Percentiles rank a stretch among this genome's conserved stretches.
phyloP scores from a whole-genome alignment of 108 stramenopile genomes.

The Fistulifera solaris region DNA sequence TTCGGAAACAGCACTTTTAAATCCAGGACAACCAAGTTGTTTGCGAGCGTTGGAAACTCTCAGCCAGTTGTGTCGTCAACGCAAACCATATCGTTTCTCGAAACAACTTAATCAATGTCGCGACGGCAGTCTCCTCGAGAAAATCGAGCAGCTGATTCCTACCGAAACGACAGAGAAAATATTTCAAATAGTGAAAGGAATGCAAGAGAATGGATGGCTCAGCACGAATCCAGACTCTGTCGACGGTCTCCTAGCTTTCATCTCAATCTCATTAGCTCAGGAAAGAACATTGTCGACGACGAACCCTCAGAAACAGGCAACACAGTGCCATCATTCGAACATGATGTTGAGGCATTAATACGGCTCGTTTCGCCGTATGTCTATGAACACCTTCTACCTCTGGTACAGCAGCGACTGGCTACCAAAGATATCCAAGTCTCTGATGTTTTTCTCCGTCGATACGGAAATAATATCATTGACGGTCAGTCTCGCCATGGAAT shows the following conservation, averaged over 20 bases:
- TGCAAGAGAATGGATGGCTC: slow-evolving; percentile 36
- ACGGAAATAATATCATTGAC: slow-evolving; percentile 31
- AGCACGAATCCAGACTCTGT: slow-evolving; percentile 69
- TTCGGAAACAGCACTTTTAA: too few species aligned
- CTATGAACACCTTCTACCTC: slow-evolving; percentile 41
- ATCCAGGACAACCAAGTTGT: neutral
- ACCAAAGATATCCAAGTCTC: slow-evolving; percentile 35
- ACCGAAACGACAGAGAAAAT: slow-evolving; percentile 7
- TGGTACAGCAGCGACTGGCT: slow-evolving; percentile 17
- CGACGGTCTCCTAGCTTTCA: slow-evolving; percentile 69
- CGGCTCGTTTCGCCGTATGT: slow-evolving; percentile 35
- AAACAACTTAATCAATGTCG: neutral
- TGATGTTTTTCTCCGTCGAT: slow-evolving; percentile 63
- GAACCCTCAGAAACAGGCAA: slow-evolving; percentile 3
- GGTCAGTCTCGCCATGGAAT: slow-evolving; percentile 31
- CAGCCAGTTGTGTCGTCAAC: neutral
- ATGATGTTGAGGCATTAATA: slow-evolving; percentile 24
- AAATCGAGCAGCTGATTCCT: slow-evolving; percentile 16
- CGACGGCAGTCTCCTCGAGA: slow-evolving; percentile 11
- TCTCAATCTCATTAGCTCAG: slow-evolving; percentile 52
- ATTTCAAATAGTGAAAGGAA: slow-evolving; percentile 8
- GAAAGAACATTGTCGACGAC: slow-evolving; percentile 27
- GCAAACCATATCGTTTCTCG: slow-evolving; percentile 20
- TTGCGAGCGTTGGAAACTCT: slow-evolving; percentile 4
- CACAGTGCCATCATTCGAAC: slow-evolving; percentile 17